These are phyloP conservation scores for Globisporangium rhizosaccharum DNA, from an alignment of 352 stramenopile genomes.

Conservation along the genomic window DNA sequence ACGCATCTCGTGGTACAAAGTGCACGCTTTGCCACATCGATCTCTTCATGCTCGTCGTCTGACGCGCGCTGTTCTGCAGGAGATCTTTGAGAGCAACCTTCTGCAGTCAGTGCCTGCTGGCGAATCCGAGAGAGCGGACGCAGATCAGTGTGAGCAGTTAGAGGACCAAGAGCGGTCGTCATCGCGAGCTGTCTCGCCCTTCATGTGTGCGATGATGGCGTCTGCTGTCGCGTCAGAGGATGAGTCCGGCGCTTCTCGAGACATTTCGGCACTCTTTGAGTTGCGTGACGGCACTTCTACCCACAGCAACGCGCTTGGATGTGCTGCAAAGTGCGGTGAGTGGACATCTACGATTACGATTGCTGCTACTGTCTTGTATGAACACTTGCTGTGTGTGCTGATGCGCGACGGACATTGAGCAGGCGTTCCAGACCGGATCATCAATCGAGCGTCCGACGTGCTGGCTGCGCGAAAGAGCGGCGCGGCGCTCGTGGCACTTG, in stretches of 20 bases:
- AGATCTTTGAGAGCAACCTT: slow-evolving; percentile 51
- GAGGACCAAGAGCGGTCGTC: neutral
- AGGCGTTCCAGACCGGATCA: slow-evolving; percentile 41
- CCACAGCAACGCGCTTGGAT: slow-evolving; percentile 71
- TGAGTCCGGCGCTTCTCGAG: slow-evolving; percentile 11
- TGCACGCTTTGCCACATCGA: neutral
- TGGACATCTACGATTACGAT: neutral
- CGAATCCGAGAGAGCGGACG: neutral
- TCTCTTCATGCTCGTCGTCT: neutral
- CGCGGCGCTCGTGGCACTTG: slow-evolving; percentile 18
- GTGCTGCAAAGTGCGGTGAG: slow-evolving; percentile 58
- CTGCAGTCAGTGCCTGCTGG: slow-evolving; percentile 15
- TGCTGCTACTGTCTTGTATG: too few species aligned
- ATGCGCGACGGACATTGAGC: neutral
- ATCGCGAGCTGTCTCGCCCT: slow-evolving; percentile 1
- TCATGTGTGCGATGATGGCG: slow-evolving; percentile 55
- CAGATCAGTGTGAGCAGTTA: neutral
- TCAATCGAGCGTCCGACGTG: slow-evolving; percentile 41
- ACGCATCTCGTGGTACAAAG: slow-evolving; percentile 70
- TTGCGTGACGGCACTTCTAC: slow-evolving; percentile 49
- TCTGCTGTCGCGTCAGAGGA: slow-evolving; percentile 22
- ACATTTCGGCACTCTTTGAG: slow-evolving; percentile 51
- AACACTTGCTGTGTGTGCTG: neutral
- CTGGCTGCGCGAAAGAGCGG: slow-evolving; percentile 27
- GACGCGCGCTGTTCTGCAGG: slow-evolving; percentile 20